A percentile compares a stretch with the other conserved stretches of the same genome.
phyloP scores from a whole-genome alignment of 495 filamentous ascomycete genomes.

The Hypoxylon perforatum region DNA sequence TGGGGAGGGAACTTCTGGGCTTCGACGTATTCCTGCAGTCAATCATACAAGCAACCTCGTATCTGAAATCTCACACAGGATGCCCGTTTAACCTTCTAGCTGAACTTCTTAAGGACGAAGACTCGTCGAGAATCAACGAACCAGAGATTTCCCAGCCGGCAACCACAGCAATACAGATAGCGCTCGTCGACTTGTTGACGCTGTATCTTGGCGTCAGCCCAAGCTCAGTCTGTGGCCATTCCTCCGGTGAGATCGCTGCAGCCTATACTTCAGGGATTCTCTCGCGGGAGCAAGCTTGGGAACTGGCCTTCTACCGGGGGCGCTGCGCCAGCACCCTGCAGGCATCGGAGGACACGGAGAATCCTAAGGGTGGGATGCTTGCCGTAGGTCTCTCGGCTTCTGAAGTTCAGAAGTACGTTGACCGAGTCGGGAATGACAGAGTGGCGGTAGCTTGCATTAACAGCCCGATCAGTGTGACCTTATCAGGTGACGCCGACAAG shows the following conservation, averaged over 20 bases:
- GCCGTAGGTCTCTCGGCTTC: slow-evolving; percentile 46
- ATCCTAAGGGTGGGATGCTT: slow-evolving; percentile 51
- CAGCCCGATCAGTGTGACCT: slow-evolving; percentile 52
- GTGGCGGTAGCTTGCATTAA: slow-evolving; percentile 56
- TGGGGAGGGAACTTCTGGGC: slow-evolving; percentile 55
- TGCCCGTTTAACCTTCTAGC: slow-evolving; percentile 15
- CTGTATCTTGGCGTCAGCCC: slow-evolving; percentile 58
- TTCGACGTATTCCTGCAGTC: slow-evolving; percentile 37
- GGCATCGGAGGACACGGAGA: slow-evolving; percentile 11
- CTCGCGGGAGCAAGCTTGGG: slow-evolving; percentile 54
- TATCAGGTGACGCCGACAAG: slow-evolving; percentile 49
- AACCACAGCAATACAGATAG: slow-evolving; percentile 58
- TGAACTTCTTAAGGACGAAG: slow-evolving; percentile 31
- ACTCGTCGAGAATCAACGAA: slow-evolving; percentile 20
- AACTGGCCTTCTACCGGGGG: slow-evolving; percentile 53
- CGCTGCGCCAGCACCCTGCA: slow-evolving; percentile 20
- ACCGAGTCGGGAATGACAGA: slow-evolving; percentile 11
- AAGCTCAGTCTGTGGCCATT: slow-evolving; percentile 68
- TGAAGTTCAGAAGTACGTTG: slow-evolving; percentile 38
- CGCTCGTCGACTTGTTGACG: slow-evolving; percentile 60
- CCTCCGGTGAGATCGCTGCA: slow-evolving; percentile 68
- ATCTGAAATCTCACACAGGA: slow-evolving; percentile 16
- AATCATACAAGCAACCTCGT: slow-evolving; percentile 33
- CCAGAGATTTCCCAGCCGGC: slow-evolving; percentile 48
- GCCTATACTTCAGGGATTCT: slow-evolving; percentile 42